Evolutionary conservation across 106 monocot genomes (phyloP).

Genomic region (Narthecium ossifragum): DNA sequence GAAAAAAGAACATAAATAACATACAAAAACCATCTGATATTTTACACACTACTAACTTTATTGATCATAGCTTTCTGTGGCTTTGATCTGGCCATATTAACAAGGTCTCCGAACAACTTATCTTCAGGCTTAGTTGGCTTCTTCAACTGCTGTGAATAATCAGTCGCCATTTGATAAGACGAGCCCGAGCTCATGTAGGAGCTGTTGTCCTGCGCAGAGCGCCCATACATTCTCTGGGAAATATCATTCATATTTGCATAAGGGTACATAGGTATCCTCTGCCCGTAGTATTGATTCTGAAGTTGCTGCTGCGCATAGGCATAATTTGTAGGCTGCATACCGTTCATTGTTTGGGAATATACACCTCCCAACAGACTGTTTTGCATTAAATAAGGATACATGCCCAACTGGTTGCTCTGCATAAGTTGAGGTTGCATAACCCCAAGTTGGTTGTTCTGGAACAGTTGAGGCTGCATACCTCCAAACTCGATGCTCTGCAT

Average conservation of each 20-base stretch:
- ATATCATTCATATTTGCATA: conserved; percentile 33
- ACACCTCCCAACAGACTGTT: conserved; percentile 11
- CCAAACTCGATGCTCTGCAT: conserved; percentile 17
- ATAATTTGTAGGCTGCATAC: conserved; percentile 33
- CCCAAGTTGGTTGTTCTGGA: conserved; percentile 21
- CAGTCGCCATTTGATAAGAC: conserved; percentile 20
- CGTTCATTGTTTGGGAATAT: conserved; percentile 11
- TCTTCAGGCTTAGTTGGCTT: conserved; percentile 46
- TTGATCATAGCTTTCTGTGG: conserved; percentile 17
- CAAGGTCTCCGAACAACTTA: conserved; percentile 48
- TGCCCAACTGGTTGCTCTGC: conserved; percentile 16
- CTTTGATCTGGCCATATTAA: conserved; percentile 43
- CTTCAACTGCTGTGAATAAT: conserved; percentile 30
- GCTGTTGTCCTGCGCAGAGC: conserved; percentile 44
- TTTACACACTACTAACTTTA: conserved; percentile 20
- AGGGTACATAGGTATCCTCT: conserved; percentile 9
- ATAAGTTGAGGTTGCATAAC: conserved; percentile 20
- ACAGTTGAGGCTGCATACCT: conserved; percentile 10
- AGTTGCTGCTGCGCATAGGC: conserved; percentile 25
- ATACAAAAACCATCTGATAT: neutral
- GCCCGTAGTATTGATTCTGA: conserved; percentile 28
- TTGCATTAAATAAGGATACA: conserved; percentile 25
- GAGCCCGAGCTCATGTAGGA: conserved; percentile 11
- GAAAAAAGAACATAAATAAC: neutral
- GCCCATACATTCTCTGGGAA: conserved; percentile 63